Evolutionary conservation across 164 flowering plant species (phyloP).

Genomic region (Chimonanthus salicifolius): DNA sequence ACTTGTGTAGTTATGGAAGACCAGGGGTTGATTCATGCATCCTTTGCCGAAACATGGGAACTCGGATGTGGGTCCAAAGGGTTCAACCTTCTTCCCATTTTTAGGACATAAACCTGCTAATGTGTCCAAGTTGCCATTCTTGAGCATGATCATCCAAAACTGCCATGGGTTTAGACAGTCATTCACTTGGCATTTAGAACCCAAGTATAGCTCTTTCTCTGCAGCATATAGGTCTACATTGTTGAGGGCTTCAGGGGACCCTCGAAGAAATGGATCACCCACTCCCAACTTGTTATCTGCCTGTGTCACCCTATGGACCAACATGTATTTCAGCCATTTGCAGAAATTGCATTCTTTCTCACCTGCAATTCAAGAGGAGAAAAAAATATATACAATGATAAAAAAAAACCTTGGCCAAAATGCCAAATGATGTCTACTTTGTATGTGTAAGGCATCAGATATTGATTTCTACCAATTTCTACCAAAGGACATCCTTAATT

Average conservation of each 20-base stretch:
- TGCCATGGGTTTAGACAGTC: constrained; percentile 63
- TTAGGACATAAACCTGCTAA: constrained; percentile 43
- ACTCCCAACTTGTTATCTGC: constrained; percentile 49
- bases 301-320: constrained; percentile 44
- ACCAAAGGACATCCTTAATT: no score
- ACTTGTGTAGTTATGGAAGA: constrained; percentile 45
- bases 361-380: background rate
- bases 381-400: no score
- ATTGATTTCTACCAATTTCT: no score
- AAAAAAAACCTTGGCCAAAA: no score
- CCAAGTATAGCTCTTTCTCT: constrained; percentile 54
- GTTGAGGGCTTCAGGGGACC: constrained; percentile 11
- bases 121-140: constrained; percentile 65
- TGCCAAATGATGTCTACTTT: no score
- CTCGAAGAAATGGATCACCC: constrained; percentile 35
- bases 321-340: background rate
- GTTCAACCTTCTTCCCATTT: constrained; percentile 39
- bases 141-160: constrained; percentile 75
- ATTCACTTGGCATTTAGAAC: constrained; percentile 39
- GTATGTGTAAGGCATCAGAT: no score
- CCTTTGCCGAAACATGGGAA: constrained; percentile 69
- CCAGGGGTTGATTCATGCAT: constrained; percentile 69
- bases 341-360: background rate
- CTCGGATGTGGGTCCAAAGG: constrained; percentile 27
- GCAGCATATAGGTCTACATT: constrained; percentile 50